phyloP scores from a whole-genome alignment of 768 basidiomycete species.

The Russula lepida region DNA sequence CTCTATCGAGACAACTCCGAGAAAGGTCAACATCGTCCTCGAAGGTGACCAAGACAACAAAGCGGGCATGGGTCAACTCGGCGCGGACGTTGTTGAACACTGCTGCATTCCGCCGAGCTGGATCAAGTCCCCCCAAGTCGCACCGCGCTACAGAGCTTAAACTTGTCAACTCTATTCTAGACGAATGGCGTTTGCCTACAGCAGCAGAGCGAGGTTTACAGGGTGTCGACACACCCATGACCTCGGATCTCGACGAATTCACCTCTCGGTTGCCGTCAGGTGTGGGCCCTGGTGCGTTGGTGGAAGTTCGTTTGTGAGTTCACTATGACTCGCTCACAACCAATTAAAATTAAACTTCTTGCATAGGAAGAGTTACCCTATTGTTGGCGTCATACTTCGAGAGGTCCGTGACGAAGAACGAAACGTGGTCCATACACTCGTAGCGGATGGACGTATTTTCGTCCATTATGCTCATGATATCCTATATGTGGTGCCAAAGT shows the following conservation, averaged over 20 bases:
- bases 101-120: background rate
- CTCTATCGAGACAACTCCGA: background rate
- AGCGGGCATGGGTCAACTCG: background rate
- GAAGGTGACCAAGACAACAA: background rate
- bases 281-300: conserved; percentile 25
- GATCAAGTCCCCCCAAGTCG: background rate
- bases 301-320: conserved; percentile 28
- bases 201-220: background rate
- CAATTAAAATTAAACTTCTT: background rate
- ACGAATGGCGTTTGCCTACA: background rate
- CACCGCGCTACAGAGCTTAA: conserved; percentile 6
- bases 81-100: background rate
- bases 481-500: conserved; percentile 50
- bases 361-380: background rate
- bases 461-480: conserved; percentile 36
- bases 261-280: background rate
- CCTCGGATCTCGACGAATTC: background rate
- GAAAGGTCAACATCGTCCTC: background rate
- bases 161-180: conserved; percentile 10
- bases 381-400: conserved; percentile 1
- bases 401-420: conserved; percentile 4
- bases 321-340: background rate
- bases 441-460: conserved; percentile 2
- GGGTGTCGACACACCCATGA: background rate
- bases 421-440: conserved; percentile 6